Evolutionary conservation across 129 eudicot species (phyloP).

Genomic region (Saposhnikovia divaricata): DNA sequence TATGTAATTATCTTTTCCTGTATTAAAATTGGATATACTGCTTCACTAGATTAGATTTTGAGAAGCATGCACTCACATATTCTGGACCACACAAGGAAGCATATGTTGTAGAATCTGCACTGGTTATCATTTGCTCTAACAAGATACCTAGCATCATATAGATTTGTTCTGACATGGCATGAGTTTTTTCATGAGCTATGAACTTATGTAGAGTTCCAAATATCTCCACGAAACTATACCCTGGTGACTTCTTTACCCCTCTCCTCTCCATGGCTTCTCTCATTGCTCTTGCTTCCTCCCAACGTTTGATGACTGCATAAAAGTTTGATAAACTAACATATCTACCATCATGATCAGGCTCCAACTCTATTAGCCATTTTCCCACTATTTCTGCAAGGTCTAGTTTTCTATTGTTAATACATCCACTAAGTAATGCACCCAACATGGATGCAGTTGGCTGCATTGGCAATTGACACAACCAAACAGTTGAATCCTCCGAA

Average conservation of each 20-base stretch:
- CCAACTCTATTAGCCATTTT: constrained; percentile 59
- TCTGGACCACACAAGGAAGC: constrained; percentile 20
- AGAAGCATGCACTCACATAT: constrained; percentile 17
- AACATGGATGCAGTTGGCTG: constrained; percentile 68
- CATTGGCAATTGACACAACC: constrained; percentile 46
- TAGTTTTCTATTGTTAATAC: constrained; percentile 60
- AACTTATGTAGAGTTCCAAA: constrained; percentile 59
- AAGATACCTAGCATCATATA: constrained; percentile 44
- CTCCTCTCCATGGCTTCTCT: constrained; percentile 72
- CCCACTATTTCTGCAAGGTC: constrained; percentile 85
- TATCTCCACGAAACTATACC: constrained; percentile 72
- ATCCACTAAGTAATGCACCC: constrained; percentile 80
- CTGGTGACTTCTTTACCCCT: constrained; percentile 88
- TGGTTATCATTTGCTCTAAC: constrained; percentile 33
- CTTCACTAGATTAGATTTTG: not conserved
- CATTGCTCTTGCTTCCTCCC: constrained; percentile 70
- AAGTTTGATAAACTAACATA: constrained; percentile 83
- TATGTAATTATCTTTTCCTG: not conserved
- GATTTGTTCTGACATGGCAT: constrained; percentile 51
- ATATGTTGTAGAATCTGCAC: constrained; percentile 24
- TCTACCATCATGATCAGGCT: constrained; percentile 85
- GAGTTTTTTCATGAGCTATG: constrained; percentile 79
- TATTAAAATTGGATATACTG: not conserved
- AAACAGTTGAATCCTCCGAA: no score
- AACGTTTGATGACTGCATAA: constrained; percentile 66